Base-by-base conservation (phyloP, 345 rosid species). In the Salix caprea region DNA sequence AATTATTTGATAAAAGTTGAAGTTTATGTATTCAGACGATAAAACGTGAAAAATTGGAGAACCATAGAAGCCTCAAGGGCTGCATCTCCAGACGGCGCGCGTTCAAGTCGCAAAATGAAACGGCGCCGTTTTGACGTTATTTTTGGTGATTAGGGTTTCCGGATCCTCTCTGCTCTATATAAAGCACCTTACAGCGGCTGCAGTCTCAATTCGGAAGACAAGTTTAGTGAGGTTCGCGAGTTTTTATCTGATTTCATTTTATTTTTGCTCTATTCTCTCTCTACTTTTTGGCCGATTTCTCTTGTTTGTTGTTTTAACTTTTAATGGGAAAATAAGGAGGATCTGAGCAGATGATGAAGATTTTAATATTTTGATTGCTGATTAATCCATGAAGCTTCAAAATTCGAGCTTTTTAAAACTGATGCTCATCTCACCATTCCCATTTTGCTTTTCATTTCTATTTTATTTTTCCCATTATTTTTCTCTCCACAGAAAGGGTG, bases 371-470 rank as follows among this genome's bases (percentile, higher is more conserved):
- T 76, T 78, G 23, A 54, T 1, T 64, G 76, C 89, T 74, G 79
- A 86, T 56, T 21, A 52, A 50, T 58, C 73, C 77, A 70, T 86
- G 88, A 77, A 50, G 89, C 82, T 80, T 83, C 73, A 74, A 78
- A 80, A 81, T 54, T 86, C 91, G 91, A 88, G 91, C 91, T 88
- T 88, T 88, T 88, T 88, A 88, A 88, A 86, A 85, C 91, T 85
- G 91, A 88, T 86, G 89, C 84, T 83, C 81, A 23, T 23, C 39
- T 28, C 23, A 1, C 75, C 70, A 28, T 13, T 2, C 37, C 46
- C 19, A 13, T 21, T 7, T 37, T 32, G 7, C 2, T 21, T 12
- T 13, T 2, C 37, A 5, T 15, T 36, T 72, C 4, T 36, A 58
- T 6, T 60, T 44, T 3, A 24, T 9, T 15, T 52, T 23, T 71